phyloP scores from a whole-genome alignment of 139 green algal species.

The Chlorella sp. region DNA sequence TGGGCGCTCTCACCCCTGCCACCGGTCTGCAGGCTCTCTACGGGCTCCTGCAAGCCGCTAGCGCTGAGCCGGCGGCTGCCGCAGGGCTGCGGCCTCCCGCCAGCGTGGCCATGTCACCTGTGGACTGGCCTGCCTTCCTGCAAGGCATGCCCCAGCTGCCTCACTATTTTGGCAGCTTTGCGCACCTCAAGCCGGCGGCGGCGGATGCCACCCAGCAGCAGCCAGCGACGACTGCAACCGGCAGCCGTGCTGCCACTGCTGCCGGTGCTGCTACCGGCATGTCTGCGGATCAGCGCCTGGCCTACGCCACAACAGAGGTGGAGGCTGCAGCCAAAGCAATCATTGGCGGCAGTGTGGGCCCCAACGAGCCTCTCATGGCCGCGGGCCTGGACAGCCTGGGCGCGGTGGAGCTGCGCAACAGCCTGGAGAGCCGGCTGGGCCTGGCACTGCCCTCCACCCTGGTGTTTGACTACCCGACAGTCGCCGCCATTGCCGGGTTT shows the following conservation, averaged over 20 bases:
- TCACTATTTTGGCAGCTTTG: constrained; percentile 40
- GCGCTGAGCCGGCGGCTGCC: constrained; percentile 13
- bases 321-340: constrained; percentile 49
- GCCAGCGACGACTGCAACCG: neutral
- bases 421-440: constrained; percentile 45
- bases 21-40: constrained; percentile 46
- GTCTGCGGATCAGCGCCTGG: constrained; percentile 19
- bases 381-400: constrained; percentile 71
- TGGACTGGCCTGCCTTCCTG: constrained; percentile 52
- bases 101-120: constrained; percentile 17
- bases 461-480: constrained; percentile 69
- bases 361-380: constrained; percentile 63
- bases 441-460: constrained; percentile 50
- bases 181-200: neutral
- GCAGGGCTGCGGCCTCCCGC: neutral
- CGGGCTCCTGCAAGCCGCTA: constrained; percentile 24
- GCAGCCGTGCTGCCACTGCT: neutral
- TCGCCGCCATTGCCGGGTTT: constrained; percentile 40
- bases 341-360: constrained; percentile 37
- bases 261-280: neutral
- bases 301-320: constrained; percentile 46
- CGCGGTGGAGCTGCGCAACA: constrained; percentile 46
- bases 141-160: constrained; percentile 28
- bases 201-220: constrained; percentile 52
- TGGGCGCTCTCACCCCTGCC: constrained; percentile 53